phyloP scores from a whole-genome alignment of 495 filamentous ascomycete species.

The Pseudevernia furfuracea region DNA sequence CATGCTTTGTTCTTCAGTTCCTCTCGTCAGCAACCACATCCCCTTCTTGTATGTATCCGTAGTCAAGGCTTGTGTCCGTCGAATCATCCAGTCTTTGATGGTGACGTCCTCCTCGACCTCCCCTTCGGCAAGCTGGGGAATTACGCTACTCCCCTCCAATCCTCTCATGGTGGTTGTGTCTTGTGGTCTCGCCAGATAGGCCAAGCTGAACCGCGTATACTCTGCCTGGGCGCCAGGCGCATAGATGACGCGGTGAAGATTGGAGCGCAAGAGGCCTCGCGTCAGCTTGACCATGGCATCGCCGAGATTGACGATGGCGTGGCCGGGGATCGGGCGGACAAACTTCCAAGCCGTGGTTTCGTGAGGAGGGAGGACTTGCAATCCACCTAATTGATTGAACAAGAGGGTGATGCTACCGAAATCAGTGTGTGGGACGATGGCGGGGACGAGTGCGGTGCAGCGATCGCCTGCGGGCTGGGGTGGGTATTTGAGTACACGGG shows the following conservation, averaged over 20 bases:
- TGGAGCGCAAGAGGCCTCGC: slow-evolving; percentile 26
- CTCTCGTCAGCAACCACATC: background rate
- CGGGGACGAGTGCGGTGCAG: background rate
- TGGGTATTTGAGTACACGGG: background rate
- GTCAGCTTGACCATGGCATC: slow-evolving; percentile 31
- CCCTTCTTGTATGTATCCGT: background rate
- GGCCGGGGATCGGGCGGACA: slow-evolving; percentile 27
- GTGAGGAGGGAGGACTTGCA: background rate
- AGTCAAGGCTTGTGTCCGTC: background rate
- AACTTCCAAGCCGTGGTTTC: slow-evolving; percentile 13
- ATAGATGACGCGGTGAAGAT: slow-evolving; percentile 29
- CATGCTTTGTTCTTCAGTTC: background rate
- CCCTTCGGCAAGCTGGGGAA: background rate
- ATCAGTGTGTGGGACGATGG: background rate
- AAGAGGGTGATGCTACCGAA: background rate
- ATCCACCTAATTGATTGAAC: background rate
- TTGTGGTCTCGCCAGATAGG: background rate
- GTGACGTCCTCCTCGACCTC: background rate
- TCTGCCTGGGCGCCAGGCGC: background rate
- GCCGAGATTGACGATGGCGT: slow-evolving; percentile 33
- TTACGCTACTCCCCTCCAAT: background rate
- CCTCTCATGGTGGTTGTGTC: background rate
- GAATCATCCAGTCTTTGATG: background rate
- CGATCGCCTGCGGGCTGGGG: background rate
- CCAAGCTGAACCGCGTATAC: background rate